These are phyloP conservation scores for Solanum phureja DNA, from an alignment of 257 asterid species.

Conservation along the genomic window DNA sequence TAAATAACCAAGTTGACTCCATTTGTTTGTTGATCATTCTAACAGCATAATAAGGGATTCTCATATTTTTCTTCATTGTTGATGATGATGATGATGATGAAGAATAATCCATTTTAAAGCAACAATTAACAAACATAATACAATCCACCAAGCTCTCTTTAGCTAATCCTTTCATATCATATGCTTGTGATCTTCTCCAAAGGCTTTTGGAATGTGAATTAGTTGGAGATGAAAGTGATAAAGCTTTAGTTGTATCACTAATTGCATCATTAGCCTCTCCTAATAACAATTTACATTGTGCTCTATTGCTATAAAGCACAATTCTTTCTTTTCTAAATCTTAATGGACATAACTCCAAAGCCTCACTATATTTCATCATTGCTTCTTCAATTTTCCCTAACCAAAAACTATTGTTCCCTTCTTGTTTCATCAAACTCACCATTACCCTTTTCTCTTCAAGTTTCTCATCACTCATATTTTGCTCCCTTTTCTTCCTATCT, in stretches of 20 bases:
- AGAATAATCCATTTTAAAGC: slow-evolving; percentile 19
- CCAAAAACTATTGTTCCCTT: slow-evolving; percentile 36
- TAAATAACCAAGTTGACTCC: slow-evolving; percentile 66
- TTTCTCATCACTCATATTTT: slow-evolving; percentile 26
- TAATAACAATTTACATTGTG: slow-evolving; percentile 41
- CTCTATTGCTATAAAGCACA: slow-evolving; percentile 49
- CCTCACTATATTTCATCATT: slow-evolving; percentile 33
- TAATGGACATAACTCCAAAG: slow-evolving; percentile 50
- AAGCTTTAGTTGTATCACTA: slow-evolving; percentile 73
- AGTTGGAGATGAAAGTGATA: slow-evolving; percentile 58
- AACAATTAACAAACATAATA: slow-evolving; percentile 35
- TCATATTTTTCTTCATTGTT: slow-evolving; percentile 4
- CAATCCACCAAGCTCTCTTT: slow-evolving; percentile 86
- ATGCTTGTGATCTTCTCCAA: slow-evolving; percentile 77
- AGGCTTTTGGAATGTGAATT: slow-evolving; percentile 63
- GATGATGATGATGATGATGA: background rate
- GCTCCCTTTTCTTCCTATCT: slow-evolving; percentile 28
- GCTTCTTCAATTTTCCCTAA: slow-evolving; percentile 54
- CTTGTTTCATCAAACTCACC: slow-evolving; percentile 31
- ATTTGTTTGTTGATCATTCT: slow-evolving; percentile 77
- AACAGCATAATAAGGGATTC: slow-evolving; percentile 42
- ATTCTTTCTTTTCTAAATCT: slow-evolving; percentile 45
- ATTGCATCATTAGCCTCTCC: slow-evolving; percentile 47
- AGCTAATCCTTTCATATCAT: slow-evolving; percentile 72
- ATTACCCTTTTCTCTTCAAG: slow-evolving; percentile 26